Evolutionary conservation across 495 filamentous ascomycete species (phyloP).

Genomic region (Penicillium maclennaniae): DNA sequence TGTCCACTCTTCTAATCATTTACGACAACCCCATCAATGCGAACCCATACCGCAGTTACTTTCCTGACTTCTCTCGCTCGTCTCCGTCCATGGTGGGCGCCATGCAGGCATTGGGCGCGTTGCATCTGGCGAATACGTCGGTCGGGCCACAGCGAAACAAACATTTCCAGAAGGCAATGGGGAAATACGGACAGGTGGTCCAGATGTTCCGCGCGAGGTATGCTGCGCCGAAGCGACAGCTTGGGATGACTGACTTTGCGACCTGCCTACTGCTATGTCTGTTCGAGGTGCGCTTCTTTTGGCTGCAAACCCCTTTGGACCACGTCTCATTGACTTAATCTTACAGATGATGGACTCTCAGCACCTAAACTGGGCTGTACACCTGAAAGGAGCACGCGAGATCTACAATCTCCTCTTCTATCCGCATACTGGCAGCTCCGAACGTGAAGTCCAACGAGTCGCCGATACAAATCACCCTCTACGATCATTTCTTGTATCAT

Average conservation of each 20-base stretch:
- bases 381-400: slow-evolving; percentile 40
- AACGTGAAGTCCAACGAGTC: slow-evolving; percentile 29
- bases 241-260: slow-evolving; percentile 36
- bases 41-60: slow-evolving; percentile 36
- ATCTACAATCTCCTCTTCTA: slow-evolving; percentile 40
- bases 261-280: slow-evolving; percentile 39
- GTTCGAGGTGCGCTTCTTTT: slow-evolving; percentile 33
- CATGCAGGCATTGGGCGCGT: slow-evolving; percentile 43
- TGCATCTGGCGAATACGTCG: slow-evolving; percentile 42
- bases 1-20: slow-evolving; percentile 37
- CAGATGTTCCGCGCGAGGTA: slow-evolving; percentile 34
- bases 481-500: slow-evolving; percentile 36
- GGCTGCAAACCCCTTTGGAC: not conserved
- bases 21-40: slow-evolving; percentile 35
- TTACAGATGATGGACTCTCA: slow-evolving; percentile 45
- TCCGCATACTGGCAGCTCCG: slow-evolving; percentile 22
- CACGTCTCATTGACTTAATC: slow-evolving; percentile 2
- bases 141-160: slow-evolving; percentile 28
- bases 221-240: slow-evolving; percentile 23
- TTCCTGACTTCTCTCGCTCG: slow-evolving; percentile 35
- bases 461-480: slow-evolving; percentile 38
- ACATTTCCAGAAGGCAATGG: slow-evolving; percentile 42
- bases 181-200: slow-evolving; percentile 39
- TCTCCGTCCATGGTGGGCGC: slow-evolving; percentile 38
- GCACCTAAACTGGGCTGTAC: slow-evolving; percentile 39